Base-by-base conservation (phyloP, 1,284 basidiomycete genomes). In the Tetrapyrgos nigripes region DNA sequence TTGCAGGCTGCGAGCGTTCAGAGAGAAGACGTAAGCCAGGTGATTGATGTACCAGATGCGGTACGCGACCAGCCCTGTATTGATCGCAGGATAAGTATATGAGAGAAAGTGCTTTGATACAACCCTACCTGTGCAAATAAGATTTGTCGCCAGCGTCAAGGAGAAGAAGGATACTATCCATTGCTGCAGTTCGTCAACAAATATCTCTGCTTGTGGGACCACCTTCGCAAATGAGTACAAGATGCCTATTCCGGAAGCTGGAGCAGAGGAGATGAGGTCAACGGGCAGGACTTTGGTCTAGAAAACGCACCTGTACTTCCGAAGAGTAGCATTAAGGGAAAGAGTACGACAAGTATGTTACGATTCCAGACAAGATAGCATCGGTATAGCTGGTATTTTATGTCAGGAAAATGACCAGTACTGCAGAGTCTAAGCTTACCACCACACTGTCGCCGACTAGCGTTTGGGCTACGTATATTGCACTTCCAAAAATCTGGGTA, bases 41-140 rank as follows among this genome's bases (percentile, higher is more conserved):
- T 68, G 65, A 29, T 74, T 72, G 54, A 73, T 65, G 46, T 62
- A 61, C 73, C 75, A 77, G n/a, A 79, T 76, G 13, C 73, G 68
- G 21, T 64, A 63, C 9, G 75, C 76, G 24, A 76, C 67, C 4
- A 77, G 70, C 17, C 61, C 76, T 77, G 37, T 5, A 17, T 46
- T 2, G 14, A 53, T 37, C 13, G 31, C 28, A 26, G 28, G 58
- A 11, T 24, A 46, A 35, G 28, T 24, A 13, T 17, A 24, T 6
- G 29, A 31, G 21, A 31, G n/a, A 28, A 55, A 8, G 17, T 17
- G 14, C 17, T 19, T 5, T 2, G 3, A 26, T 33, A 33, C 8
- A 24, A 24, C 48, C 55, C 19, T 50, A 51, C 55, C 26, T 27
- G 55, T 57, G 24, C 55, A 57, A 27, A 57, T 58, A n/a, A 53